Evolutionary conservation across 306 rosid species (phyloP).

Genomic region (Adenanthera pavonina): DNA sequence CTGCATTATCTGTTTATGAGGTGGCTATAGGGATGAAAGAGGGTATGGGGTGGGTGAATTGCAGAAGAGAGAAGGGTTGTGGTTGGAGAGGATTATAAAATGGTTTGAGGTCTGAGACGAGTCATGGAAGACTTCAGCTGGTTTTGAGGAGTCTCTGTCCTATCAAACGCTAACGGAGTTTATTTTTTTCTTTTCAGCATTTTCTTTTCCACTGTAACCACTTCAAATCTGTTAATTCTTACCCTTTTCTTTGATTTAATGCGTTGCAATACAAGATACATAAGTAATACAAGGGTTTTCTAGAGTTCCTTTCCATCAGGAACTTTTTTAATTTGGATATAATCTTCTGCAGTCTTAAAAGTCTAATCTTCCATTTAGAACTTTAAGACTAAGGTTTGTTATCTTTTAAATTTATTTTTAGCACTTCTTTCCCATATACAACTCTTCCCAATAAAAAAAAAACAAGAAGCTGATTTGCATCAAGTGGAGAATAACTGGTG

Average conservation of each 20-base stretch:
- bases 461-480: slow-evolving; percentile 5
- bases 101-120: not conserved
- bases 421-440: not conserved
- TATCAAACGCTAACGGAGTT: not conserved
- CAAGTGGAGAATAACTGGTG: slow-evolving; percentile 36
- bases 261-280: not conserved
- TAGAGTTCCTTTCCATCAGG: not conserved
- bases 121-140: not conserved
- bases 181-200: not conserved
- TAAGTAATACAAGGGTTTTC: not conserved
- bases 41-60: not conserved
- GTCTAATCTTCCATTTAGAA: slow-evolving; percentile 7
- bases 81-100: not conserved
- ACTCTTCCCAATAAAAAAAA: slow-evolving; percentile 21
- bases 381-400: slow-evolving; percentile 1
- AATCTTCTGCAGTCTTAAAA: not conserved
- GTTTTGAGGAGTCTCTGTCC: not conserved
- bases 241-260: not conserved
- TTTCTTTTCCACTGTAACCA: not conserved
- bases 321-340: slow-evolving; percentile 12
- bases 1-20: not conserved
- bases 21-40: not conserved
- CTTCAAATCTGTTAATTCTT: not conserved
- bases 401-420: slow-evolving; percentile 21
- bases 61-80: not conserved